Percentiles rank a stretch among this genome's conserved stretches.
phyloP scores from a whole-genome alignment of 2,329 filamentous ascomycete species.

The Lizonia empirigonia region DNA sequence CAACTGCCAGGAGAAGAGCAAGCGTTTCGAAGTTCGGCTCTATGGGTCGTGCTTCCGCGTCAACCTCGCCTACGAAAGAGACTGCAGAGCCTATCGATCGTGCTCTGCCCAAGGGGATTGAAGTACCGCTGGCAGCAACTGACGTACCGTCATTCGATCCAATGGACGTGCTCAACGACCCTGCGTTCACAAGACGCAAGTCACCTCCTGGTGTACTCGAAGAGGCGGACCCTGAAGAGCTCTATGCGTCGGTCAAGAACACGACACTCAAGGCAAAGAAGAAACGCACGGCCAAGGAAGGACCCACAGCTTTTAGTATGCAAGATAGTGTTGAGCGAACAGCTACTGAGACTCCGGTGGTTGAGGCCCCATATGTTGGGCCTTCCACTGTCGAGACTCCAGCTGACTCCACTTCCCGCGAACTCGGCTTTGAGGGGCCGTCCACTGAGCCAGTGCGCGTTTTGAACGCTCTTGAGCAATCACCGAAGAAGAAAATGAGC shows the following conservation, averaged over 20 bases:
- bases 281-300: slow-evolving; percentile 24
- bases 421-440: slow-evolving; percentile 9
- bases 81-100: slow-evolving; percentile 21
- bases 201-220: slow-evolving; percentile 42
- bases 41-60: slow-evolving; percentile 38
- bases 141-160: slow-evolving; percentile 46
- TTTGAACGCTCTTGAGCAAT: neutral
- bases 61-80: slow-evolving; percentile 34
- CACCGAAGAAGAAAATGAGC: slow-evolving; percentile 2
- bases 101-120: slow-evolving; percentile 40
- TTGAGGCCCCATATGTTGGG: slow-evolving; percentile 39
- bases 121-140: slow-evolving; percentile 42
- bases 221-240: slow-evolving; percentile 45
- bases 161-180: slow-evolving; percentile 46
- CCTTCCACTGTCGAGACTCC: slow-evolving; percentile 44
- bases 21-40: slow-evolving; percentile 40
- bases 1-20: slow-evolving; percentile 36
- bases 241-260: slow-evolving; percentile 47
- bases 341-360: slow-evolving; percentile 39
- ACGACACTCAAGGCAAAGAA: slow-evolving; percentile 57
- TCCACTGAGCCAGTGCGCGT: neutral
- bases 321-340: slow-evolving; percentile 40
- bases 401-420: slow-evolving; percentile 29
- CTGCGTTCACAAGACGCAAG: slow-evolving; percentile 43
- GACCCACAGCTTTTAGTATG: slow-evolving; percentile 5